A percentile compares a stretch with the other conserved stretches of the same genome.
These are phyloP conservation scores for Vigna trinervia DNA, from an alignment of 306 rosid genomes.

Conservation along the genomic window DNA sequence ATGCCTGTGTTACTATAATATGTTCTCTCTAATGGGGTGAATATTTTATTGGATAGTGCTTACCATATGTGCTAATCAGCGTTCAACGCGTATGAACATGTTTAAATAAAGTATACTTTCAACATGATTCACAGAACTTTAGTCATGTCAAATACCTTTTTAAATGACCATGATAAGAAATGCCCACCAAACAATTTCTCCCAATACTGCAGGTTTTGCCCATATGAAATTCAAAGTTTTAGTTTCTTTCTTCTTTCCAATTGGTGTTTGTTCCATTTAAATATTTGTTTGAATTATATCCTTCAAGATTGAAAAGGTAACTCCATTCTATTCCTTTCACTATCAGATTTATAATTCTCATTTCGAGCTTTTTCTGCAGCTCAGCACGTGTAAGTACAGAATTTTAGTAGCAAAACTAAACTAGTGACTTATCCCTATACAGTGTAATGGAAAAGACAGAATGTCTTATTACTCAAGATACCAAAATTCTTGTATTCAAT, in stretches of 20 bases:
- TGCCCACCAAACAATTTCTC: not conserved
- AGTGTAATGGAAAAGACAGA: not conserved
- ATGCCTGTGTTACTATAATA: not conserved
- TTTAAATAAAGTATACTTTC: not conserved
- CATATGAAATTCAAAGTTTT: no score
- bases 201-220: no score
- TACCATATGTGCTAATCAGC: not conserved
- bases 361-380: no score
- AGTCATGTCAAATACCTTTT: not conserved
- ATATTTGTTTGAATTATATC: no score
- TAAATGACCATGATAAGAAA: not conserved
- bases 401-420: constrained; percentile 1
- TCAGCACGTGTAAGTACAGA: not conserved
- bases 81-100: not conserved
- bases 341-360: no score
- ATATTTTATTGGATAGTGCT: not conserved
- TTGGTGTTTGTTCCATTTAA: no score
- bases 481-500: not conserved
- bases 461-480: not conserved
- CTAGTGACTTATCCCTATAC: not conserved
- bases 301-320: no score
- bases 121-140: not conserved
- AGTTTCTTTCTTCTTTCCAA: no score
- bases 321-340: no score
- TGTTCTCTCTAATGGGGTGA: not conserved